These are phyloP conservation scores for Uncinocarpus reesii DNA, from an alignment of 2,329 filamentous ascomycete species.

Conservation along the genomic window DNA sequence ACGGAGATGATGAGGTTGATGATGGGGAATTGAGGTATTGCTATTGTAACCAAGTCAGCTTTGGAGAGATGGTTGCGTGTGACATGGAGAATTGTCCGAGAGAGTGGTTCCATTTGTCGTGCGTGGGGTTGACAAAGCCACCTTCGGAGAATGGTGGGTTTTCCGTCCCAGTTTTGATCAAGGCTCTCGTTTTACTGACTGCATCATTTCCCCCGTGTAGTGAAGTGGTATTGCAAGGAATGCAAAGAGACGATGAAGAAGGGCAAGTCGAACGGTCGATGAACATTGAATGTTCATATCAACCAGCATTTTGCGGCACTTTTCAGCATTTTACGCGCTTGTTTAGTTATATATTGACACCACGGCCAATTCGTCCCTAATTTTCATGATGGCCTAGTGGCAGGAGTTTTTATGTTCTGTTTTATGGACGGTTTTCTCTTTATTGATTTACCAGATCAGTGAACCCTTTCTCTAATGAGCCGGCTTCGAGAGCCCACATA, in stretches of 20 bases:
- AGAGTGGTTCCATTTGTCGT: conserved; percentile 78
- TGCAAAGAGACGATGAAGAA: conserved; percentile 57
- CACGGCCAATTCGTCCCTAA: too few relatives aligned
- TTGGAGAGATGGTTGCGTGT: conserved; percentile 76
- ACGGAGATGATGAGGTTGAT: conserved; percentile 46
- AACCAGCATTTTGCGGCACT: neutral
- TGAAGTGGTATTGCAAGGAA: conserved; percentile 74
- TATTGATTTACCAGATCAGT: too few relatives aligned
- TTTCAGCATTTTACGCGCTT: too few relatives aligned
- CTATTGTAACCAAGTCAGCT: conserved; percentile 69
- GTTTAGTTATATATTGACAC: too few relatives aligned
- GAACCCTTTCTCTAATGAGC: too few relatives aligned
- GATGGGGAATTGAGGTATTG: conserved; percentile 66
- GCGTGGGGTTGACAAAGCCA: conserved; percentile 67
- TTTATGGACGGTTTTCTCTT: neutral
- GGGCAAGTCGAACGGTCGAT: conserved; percentile 13
- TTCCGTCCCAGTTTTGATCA: neutral
- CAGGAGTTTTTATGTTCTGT: too few relatives aligned
- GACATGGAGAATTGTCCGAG: conserved; percentile 61
- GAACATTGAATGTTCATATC: neutral
- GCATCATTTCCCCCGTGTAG: conserved; percentile 32
- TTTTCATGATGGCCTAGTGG: too few relatives aligned
- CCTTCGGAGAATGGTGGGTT: conserved; percentile 64
- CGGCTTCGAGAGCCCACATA: too few relatives aligned
- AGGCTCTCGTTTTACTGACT: conserved; percentile 7